Evolutionary conservation across 1,284 basidiomycete genomes (phyloP).

Genomic region (Hemileia vastatrix): DNA sequence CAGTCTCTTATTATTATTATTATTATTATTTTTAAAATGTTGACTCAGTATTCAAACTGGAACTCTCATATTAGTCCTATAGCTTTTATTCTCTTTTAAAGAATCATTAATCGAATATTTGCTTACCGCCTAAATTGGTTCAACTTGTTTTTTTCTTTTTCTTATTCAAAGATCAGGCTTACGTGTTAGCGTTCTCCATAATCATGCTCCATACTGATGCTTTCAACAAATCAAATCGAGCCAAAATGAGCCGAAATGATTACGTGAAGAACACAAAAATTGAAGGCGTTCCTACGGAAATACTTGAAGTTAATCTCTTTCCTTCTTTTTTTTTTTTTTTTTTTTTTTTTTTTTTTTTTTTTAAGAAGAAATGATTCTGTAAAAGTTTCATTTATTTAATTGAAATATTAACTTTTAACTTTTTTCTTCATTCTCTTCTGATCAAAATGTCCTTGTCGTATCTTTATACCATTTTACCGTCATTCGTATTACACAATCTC

Average conservation of each 20-base stretch:
- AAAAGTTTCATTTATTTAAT: not conserved
- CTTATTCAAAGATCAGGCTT: constrained; percentile 65
- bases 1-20: not conserved
- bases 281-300: constrained; percentile 20
- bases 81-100: too few species aligned
- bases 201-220: constrained; percentile 99
- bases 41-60: too few species aligned
- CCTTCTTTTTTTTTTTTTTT: too few species aligned
- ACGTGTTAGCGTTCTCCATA: constrained; percentile 91
- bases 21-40: not conserved
- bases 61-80: too few species aligned
- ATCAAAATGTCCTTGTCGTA: not conserved
- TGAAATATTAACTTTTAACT: not conserved
- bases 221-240: constrained; percentile 94
- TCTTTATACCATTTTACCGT: not conserved
- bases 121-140: too few species aligned
- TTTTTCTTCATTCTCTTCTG: not conserved
- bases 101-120: too few species aligned
- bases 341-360: too few species aligned
- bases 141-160: too few species aligned
- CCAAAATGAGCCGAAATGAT: constrained; percentile 84
- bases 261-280: constrained; percentile 72
- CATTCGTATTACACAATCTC: not conserved
- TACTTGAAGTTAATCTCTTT: constrained; percentile 15
- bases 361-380: too few species aligned